Base-by-base conservation (phyloP, 768 basidiomycete genomes). In the Agaricus subrufescens region DNA sequence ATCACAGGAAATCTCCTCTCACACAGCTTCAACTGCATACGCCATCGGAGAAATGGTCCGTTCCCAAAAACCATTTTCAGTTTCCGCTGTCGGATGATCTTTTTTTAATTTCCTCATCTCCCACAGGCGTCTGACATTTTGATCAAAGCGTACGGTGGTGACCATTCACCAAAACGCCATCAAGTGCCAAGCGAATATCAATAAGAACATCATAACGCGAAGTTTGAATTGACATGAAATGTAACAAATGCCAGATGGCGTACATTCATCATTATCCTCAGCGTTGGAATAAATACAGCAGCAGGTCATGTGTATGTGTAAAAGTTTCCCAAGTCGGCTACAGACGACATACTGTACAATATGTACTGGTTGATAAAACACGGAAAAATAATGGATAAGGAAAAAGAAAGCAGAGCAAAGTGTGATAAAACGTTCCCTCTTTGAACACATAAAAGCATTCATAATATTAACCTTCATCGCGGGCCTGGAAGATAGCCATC, bases 1-100 rank as follows among this genome's bases (percentile, higher is more conserved):
- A 14, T 29, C 11, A 29, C 23, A 49, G 46, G 30, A 25, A 29
- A 48, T 56, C 3, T 49, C 46, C 3, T 27, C 54, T 31, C 54
- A 56, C 15, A 49, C 54, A 15, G 53, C 40, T 6, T 54, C 53
- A 9, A 46, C 53, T 2, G 54, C 54, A 2, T 56, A 30, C n/a
- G 54, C 54, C 0, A 42, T 56, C 29, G 54, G 54, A 3, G 54
- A 56, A 50, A 56, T 48, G 54, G 54, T 53, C 4, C 37, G 52
- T 46, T 50, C 39, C 40, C 12, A 3, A 19, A 19, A 19, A 19
- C 19, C 19, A 19, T 19, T 19, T 19, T 19, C 19, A 19, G 19
- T 19, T 19, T 15, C 19, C 5, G 14, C 19, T 42, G 19, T 42
- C 40, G 34, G 34, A 42, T 42, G 15, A 42, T 42, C 12, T 7